A percentile compares a stretch with the other conserved stretches of the same genome.
Conservation (phyloP, 768 basidiomycete genomes). For the Leucocoprinus leucothites region DNA sequence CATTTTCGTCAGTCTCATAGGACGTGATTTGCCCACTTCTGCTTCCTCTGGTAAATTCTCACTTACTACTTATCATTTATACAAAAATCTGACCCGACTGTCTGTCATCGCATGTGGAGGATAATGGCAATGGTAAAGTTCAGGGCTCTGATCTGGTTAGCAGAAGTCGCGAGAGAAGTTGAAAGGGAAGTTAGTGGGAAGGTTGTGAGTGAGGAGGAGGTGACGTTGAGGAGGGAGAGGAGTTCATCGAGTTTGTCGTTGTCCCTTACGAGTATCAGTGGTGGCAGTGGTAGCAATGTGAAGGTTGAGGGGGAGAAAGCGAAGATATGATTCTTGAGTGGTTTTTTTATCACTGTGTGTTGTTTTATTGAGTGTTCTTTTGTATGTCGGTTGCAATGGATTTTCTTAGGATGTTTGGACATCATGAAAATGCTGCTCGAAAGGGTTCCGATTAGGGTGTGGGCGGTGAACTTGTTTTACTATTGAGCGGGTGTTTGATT, state of each 20-base stretch:
- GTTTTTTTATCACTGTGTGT: too few relatives aligned
- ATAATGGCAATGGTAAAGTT: slow-evolving; percentile 42
- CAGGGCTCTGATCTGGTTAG: slow-evolving; percentile 41
- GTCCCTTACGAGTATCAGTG: too few relatives aligned
- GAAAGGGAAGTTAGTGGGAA: slow-evolving; percentile 55
- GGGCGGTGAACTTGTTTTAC: too few relatives aligned
- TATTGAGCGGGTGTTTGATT: too few relatives aligned
- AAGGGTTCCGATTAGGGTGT: too few relatives aligned
- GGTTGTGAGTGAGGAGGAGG: slow-evolving; percentile 64
- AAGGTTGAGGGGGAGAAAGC: slow-evolving; percentile 3
- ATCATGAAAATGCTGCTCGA: too few relatives aligned
- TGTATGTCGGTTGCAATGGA: neutral
- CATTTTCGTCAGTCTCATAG: slow-evolving; percentile 73
- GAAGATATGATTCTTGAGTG: slow-evolving; percentile 1
- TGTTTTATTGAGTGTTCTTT: too few relatives aligned
- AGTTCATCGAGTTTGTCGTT: slow-evolving; percentile 2
- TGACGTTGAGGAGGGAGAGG: slow-evolving; percentile 44
- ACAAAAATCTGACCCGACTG: neutral
- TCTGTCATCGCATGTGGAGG: neutral
- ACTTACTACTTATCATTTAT: neutral
- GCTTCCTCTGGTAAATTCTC: neutral
- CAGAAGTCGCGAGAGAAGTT: slow-evolving; percentile 59
- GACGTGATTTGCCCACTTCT: slow-evolving; percentile 31
- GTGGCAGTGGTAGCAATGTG: too few relatives aligned
- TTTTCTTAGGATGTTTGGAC: neutral